A percentile compares a stretch with the other conserved stretches of the same genome.
Evolutionary conservation across 2,329 filamentous ascomycete species (phyloP).

Genomic region (Ascochyta pisi): DNA sequence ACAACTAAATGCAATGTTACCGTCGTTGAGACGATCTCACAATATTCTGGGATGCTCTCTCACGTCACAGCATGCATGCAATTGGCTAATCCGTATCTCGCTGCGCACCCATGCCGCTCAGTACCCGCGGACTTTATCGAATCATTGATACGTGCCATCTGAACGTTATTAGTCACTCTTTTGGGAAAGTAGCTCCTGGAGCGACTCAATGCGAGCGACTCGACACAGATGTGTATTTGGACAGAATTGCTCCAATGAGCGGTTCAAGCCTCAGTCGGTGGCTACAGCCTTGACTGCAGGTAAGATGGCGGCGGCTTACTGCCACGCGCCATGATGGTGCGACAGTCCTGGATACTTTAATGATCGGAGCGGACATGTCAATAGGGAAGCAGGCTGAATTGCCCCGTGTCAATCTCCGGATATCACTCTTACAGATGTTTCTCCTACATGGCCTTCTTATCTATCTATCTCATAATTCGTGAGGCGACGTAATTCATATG

Average conservation of each 20-base stretch:
- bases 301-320: conserved; percentile 6
- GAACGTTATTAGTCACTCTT: too few species aligned
- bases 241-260: neutral
- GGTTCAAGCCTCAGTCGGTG: neutral
- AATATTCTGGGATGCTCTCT: neutral
- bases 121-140: neutral
- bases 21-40: neutral
- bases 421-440: too few species aligned
- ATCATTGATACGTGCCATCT: neutral
- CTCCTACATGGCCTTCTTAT: too few species aligned
- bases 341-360: neutral
- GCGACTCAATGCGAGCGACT: neutral
- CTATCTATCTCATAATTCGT: too few species aligned
- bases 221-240: neutral
- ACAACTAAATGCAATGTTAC: neutral
- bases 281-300: neutral
- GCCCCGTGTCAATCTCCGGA: neutral
- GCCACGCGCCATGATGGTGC: neutral
- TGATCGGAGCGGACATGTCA: neutral
- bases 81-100: neutral
- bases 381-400: neutral
- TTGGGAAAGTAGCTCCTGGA: neutral
- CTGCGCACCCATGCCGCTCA: neutral
- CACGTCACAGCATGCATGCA: neutral
- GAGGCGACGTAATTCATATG: too few species aligned